These are phyloP conservation scores for Boletellus ananas DNA, from an alignment of 768 basidiomycete species.

Conservation along the genomic window DNA sequence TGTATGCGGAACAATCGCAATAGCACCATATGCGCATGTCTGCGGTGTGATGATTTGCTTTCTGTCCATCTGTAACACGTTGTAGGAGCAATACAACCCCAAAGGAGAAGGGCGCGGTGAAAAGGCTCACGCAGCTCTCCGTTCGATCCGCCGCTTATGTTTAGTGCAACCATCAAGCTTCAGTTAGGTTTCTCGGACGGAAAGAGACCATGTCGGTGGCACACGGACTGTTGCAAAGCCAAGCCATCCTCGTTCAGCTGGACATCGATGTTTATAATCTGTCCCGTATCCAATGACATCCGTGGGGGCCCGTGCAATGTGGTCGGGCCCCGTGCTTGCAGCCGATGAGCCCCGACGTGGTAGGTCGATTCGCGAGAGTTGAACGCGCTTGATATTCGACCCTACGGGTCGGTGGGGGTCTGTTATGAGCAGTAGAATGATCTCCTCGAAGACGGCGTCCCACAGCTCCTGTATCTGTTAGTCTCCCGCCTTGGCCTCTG, in stretches of 20 bases:
- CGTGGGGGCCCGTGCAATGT: too few relatives aligned
- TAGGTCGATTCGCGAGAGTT: conserved; percentile 75
- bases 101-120: too few relatives aligned
- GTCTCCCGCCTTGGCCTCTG: too few relatives aligned
- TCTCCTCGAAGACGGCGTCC: too few relatives aligned
- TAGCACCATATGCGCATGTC: neutral
- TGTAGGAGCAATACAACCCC: too few relatives aligned
- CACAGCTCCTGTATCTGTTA: too few relatives aligned
- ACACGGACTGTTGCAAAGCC: conserved; percentile 21
- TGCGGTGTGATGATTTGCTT: too few relatives aligned
- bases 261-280: conserved; percentile 76
- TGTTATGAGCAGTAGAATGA: conserved; percentile 17
- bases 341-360: conserved; percentile 64
- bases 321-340: conserved; percentile 69
- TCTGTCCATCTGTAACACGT: too few relatives aligned
- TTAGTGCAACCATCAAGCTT: too few relatives aligned
- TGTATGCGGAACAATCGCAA: conserved; percentile 65
- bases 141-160: too few relatives aligned
- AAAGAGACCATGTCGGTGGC: conserved; percentile 34
- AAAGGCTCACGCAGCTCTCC: too few relatives aligned
- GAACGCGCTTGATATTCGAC: conserved; percentile 66
- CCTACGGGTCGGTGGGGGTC: conserved; percentile 75
- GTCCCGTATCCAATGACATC: conserved; percentile 82
- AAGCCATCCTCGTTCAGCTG: conserved; percentile 53
- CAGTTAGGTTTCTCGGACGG: conserved; percentile 47